Evolutionary conservation across 1,284 basidiomycete species (phyloP).

Genomic region (Exobasidium rhododendri): DNA sequence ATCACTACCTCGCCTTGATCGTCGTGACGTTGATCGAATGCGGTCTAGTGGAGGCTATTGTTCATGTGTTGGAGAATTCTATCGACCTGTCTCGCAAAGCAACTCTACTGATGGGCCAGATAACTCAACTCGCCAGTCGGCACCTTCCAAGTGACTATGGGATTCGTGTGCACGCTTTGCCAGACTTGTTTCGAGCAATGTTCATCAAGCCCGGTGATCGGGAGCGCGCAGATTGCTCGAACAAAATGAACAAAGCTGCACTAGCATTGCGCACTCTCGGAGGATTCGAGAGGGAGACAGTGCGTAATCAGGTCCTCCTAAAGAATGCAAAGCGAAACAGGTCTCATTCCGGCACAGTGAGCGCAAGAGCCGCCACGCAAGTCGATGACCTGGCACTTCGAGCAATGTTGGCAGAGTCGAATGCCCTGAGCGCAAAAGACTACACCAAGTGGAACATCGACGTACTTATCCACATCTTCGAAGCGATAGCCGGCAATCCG

Average conservation of each 20-base stretch:
- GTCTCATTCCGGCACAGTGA: not conserved
- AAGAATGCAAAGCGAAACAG: not conserved
- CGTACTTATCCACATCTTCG: constrained; percentile 78
- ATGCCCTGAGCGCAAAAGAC: constrained; percentile 85
- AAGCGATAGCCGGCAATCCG: constrained; percentile 85
- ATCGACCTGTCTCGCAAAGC: constrained; percentile 58
- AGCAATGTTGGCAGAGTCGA: constrained; percentile 39
- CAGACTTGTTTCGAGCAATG: constrained; percentile 67
- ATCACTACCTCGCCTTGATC: constrained; percentile 89
- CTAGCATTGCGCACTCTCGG: constrained; percentile 83
- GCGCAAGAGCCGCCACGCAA: constrained; percentile 66
- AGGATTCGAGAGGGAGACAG: constrained; percentile 68
- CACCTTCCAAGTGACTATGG: constrained; percentile 80
- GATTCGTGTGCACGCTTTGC: constrained; percentile 77
- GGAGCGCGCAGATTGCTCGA: constrained; percentile 59
- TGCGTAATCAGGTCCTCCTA: not conserved
- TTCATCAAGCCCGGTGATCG: constrained; percentile 57
- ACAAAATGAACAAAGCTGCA: constrained; percentile 60
- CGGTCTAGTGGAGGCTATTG: constrained; percentile 62
- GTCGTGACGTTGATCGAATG: constrained; percentile 81
- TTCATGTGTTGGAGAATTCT: constrained; percentile 39
- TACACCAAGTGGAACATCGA: constrained; percentile 91
- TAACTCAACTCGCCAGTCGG: constrained; percentile 81
- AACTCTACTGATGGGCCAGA: constrained; percentile 84
- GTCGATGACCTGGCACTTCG: constrained; percentile 52